Conservation (phyloP, 495 filamentous ascomycete genomes). For the Aspergillus nanangensis region DNA sequence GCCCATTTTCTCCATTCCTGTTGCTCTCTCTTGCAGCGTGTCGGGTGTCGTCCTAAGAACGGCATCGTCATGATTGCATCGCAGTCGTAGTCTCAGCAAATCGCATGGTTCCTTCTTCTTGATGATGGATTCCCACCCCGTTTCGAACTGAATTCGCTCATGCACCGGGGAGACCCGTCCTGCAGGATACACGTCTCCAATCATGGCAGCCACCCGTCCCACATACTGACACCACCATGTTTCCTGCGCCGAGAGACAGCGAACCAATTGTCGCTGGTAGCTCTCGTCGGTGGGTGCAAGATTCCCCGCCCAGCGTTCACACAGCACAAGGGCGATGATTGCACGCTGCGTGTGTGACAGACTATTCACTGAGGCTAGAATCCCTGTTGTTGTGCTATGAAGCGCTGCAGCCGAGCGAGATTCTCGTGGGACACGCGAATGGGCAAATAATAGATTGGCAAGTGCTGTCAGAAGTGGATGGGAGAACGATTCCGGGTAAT, state of each 20-base stretch:
- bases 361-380: conserved; percentile 62
- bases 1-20: conserved; percentile 49
- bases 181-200: conserved; percentile 51
- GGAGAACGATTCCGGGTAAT: conserved; percentile 28
- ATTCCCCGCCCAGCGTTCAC: conserved; percentile 68
- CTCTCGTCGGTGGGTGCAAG: conserved; percentile 46
- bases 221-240: conserved; percentile 58
- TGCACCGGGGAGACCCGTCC: conserved; percentile 30
- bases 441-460: conserved; percentile 49
- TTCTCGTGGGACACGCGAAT: conserved; percentile 39
- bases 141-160: conserved; percentile 22
- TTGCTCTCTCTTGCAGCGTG: conserved; percentile 30
- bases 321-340: conserved; percentile 64
- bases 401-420: conserved; percentile 59
- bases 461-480: conserved; percentile 39
- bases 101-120: conserved; percentile 22
- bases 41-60: conserved; percentile 19
- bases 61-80: conserved; percentile 14
- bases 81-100: conserved; percentile 26
- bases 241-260: conserved; percentile 35
- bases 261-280: conserved; percentile 35
- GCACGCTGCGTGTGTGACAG: conserved; percentile 65
- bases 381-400: conserved; percentile 61
- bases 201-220: conserved; percentile 46
- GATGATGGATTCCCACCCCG: conserved; percentile 24